Evolutionary conservation across 768 basidiomycete species (phyloP), one percentile per base, ranked within the genome.

Genomic region (Boletellus emodensis): DNA sequence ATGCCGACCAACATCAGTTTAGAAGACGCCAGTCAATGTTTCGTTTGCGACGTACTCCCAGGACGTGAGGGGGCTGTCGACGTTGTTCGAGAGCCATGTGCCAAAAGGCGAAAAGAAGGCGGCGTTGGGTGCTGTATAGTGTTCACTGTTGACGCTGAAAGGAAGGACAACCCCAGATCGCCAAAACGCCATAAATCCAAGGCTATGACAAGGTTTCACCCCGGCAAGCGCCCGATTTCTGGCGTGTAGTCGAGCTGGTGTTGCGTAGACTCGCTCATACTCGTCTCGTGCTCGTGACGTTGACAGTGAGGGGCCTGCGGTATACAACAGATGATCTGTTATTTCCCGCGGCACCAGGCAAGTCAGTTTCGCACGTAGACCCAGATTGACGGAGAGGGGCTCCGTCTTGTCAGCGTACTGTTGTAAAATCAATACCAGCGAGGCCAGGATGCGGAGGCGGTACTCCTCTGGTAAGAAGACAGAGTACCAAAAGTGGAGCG

Each of bases 401-500:
- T 53, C 59, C 8, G 59, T 47, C 40, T 43, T 47, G 40, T 64
- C 48, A 9, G 51, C 30, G 22, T 48, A 17, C 6, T 49, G 54
- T 32, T 55, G 49, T 30, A 62, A 40, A 20, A 54, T 4, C 36
- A 60, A 40, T 14, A 57, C 39, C 26, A 69, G 50, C 3, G 46
- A 44, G 2, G 52, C 30, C 17, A 67, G 51, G n/a, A 66, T 43
- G 11, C 52, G 46, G 24, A 63, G 30, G 5, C 54, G 57, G 53
- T 75, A 68, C 32, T 60, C 61, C 3, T 42, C 43, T 34, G 74
- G 74, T 14, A 77, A 40, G 46, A 71, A 72, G 3, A 61, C 62
- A 6, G 77, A 79, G 47, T 73, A 75, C 72, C 74, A 77, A 39
- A 75, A 71, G 48, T 79, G 78, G 17, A 78, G 64, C 4, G 75